Base-by-base conservation (phyloP, 441 rosid species). In the Adansonia gregorii region DNA sequence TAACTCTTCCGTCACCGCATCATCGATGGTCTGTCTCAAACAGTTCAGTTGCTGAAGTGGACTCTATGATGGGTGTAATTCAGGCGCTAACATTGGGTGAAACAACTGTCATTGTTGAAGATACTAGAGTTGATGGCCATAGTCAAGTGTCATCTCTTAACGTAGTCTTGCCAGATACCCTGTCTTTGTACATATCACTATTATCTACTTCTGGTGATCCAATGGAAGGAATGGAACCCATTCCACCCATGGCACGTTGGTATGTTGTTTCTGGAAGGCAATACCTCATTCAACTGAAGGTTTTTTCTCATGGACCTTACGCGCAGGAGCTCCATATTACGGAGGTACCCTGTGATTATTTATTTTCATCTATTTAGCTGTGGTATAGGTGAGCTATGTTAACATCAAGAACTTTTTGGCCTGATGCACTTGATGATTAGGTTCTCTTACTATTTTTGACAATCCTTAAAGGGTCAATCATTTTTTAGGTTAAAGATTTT, bases 41-140 rank as follows among this genome's bases (percentile, higher is more conserved):
- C 85, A 70, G 89, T 52, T 88, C 94, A 17, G 93, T 94, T 81
- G 93, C 93, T 80, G 89, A 82, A 84, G 94, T 94, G 83, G 94
- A 92, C 80, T 70, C 89, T 76, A 76, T 68, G 79, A 76, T 79
- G 76, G 99, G 97, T 66, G 80, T 86, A 77, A 84, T 87, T 82
- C 87, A 76, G 79, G 94, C 95, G 35, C 19, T 88, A 78, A 87
- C 83, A 81, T 85, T 96, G 80, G 99, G 99, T 76, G 86, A 80
- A 81, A 89, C 98, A 77, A 78, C 92, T 81, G 84, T 94, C 72
- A 82, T 86, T 82, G 94, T 94, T 72, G 91, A 94, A 88, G 99
- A 96, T 87, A 93, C 87, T 35, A 90, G 99, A 80, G 95, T 96
- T 72, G 89, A 92, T 86, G 97, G 94, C 31, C 97, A 96, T 80